phyloP scores from a whole-genome alignment of 192 early-diverging fungal species.

The Entomortierella parvispora region DNA sequence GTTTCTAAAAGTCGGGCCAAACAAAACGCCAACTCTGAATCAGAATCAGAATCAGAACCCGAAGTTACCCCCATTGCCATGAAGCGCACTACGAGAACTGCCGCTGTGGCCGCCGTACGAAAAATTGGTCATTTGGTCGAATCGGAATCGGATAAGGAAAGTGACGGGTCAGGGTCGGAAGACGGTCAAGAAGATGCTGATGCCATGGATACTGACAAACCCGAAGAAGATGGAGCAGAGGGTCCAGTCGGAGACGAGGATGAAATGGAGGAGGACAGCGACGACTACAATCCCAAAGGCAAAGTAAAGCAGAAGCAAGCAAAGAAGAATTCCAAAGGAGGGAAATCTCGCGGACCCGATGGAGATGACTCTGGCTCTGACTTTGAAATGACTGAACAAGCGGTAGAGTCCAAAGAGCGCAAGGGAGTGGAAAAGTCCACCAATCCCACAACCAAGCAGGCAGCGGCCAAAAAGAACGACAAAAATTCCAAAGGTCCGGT shows the following conservation, averaged over 20 bases:
- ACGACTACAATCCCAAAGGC: no score
- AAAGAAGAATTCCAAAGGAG: neutral
- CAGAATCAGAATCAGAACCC: no score
- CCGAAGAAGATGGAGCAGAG: neutral
- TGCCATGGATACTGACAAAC: constrained; percentile 3
- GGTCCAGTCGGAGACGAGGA: neutral
- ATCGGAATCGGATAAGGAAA: constrained; percentile 4
- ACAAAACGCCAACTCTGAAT: no score
- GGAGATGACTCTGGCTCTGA: constrained; percentile 21
- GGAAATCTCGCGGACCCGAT: neutral
- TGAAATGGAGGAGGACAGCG: neutral
- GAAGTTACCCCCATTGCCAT: no score
- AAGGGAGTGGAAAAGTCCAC: neutral
- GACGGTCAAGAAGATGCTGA: neutral
- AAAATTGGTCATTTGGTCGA: neutral
- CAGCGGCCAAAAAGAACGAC: constrained; percentile 11
- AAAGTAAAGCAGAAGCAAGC: neutral
- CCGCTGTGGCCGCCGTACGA: neutral
- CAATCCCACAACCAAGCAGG: constrained; percentile 10
- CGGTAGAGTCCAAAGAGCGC: neutral
- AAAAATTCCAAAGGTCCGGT: no score
- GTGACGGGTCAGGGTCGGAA: neutral
- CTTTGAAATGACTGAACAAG: constrained; percentile 22
- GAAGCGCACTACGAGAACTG: no score
- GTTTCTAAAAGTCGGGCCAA: no score